phyloP scores from a whole-genome alignment of 495 filamentous ascomycete genomes.

The Lasiosphaeriaceae sp. region DNA sequence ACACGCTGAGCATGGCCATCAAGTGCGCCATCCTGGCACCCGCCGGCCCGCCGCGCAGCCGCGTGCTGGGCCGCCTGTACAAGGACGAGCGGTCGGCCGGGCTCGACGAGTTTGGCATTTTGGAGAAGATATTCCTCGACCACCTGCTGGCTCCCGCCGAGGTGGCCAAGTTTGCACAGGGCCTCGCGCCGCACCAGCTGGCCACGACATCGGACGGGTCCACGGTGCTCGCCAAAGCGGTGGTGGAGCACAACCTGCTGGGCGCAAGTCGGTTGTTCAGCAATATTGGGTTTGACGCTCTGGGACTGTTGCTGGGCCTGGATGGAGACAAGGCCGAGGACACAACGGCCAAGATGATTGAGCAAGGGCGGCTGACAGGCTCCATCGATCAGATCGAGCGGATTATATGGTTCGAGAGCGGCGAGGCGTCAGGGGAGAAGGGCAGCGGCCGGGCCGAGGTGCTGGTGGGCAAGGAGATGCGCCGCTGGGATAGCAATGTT shows the following conservation, averaged over 20 bases:
- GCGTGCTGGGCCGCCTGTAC: constrained; percentile 76
- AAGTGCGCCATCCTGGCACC: constrained; percentile 92
- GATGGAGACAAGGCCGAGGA: constrained; percentile 81
- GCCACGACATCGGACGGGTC: constrained; percentile 83
- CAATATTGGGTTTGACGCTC: constrained; percentile 78
- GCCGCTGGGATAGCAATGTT: constrained; percentile 86
- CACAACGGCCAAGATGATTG: constrained; percentile 91
- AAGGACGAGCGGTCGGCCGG: constrained; percentile 83
- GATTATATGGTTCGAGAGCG: constrained; percentile 77
- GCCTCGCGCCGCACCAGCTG: constrained; percentile 80
- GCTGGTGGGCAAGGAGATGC: constrained; percentile 62
- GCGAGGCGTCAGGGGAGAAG: constrained; percentile 62
- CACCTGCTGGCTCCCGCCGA: constrained; percentile 75
- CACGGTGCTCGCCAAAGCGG: constrained; percentile 90
- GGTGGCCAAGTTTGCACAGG: constrained; percentile 77
- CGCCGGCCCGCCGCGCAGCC: constrained; percentile 79
- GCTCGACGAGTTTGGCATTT: constrained; percentile 76
- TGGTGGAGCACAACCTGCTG: constrained; percentile 92
- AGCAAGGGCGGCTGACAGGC: constrained; percentile 81
- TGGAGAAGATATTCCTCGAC: constrained; percentile 98
- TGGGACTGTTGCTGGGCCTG: constrained; percentile 73
- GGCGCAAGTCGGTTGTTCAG: constrained; percentile 80
- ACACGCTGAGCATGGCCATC: constrained; percentile 82
- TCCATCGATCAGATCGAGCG: constrained; percentile 93
- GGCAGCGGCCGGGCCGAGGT: constrained; percentile 55